Conservation (phyloP, 176 grass and related monocot species). For the Elymus sibiricus region DNA sequence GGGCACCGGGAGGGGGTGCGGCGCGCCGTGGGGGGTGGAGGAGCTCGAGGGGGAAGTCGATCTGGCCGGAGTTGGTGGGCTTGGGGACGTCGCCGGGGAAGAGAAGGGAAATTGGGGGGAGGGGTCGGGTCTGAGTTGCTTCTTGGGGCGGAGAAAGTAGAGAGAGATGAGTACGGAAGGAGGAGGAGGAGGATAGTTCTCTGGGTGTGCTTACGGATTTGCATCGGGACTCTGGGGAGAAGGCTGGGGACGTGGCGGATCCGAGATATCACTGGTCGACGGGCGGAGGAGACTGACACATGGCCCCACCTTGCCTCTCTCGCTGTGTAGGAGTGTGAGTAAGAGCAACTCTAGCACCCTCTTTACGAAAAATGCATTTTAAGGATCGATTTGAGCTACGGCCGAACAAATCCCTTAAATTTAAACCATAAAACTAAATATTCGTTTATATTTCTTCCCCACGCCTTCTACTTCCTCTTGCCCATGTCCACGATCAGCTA, state of each 20-base stretch:
- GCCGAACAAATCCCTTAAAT: too few relatives aligned
- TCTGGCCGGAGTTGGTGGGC: constrained; percentile 23
- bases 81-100: constrained; percentile 52
- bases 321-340: too few relatives aligned
- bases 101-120: constrained; percentile 36
- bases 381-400: too few relatives aligned
- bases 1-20: background rate
- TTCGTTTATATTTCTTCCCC: too few relatives aligned
- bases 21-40: background rate
- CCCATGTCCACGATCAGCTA: too few relatives aligned
- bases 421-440: too few relatives aligned
- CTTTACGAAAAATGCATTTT: too few relatives aligned
- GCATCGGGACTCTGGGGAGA: background rate
- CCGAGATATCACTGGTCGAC: background rate
- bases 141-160: constrained; percentile 18
- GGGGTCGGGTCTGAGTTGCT: background rate
- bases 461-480: too few relatives aligned
- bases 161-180: background rate
- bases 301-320: too few relatives aligned
- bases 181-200: constrained; percentile 1
- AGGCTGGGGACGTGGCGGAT: constrained; percentile 23
- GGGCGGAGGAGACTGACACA: constrained; percentile 5
- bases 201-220: constrained; percentile 46
- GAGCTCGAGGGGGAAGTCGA: background rate
- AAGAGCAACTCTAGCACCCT: too few relatives aligned